phyloP scores from a whole-genome alignment of 768 basidiomycete species.

The Melanogaster broomeanus region DNA sequence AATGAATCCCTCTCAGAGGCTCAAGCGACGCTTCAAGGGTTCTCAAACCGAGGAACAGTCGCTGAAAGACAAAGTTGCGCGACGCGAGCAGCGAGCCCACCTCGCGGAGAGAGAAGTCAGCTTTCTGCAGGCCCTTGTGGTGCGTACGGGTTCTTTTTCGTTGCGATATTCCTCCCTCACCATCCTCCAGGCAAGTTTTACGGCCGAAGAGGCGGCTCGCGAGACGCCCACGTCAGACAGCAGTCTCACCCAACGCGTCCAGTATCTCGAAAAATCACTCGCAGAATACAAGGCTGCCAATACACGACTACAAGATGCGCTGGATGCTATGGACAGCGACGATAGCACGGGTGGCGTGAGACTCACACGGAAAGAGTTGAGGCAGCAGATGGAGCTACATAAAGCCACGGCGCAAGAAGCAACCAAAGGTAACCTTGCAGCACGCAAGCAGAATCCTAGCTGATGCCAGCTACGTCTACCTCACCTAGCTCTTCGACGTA shows the following conservation, averaged over 20 bases:
- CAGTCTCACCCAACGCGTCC: constrained; percentile 44
- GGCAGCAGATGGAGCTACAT: constrained; percentile 39
- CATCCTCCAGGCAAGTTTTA: constrained; percentile 55
- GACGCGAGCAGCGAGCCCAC: constrained; percentile 40
- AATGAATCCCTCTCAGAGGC: constrained; percentile 40
- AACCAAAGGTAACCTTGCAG: constrained; percentile 39
- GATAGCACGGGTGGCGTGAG: constrained; percentile 17
- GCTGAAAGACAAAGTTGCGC: constrained; percentile 39
- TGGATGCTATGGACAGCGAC: constrained; percentile 47
- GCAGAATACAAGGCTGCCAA: constrained; percentile 56
- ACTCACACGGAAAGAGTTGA: constrained; percentile 39
- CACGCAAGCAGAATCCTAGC: neutral
- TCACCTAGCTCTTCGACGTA: constrained; percentile 45
- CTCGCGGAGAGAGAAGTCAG: constrained; percentile 62
- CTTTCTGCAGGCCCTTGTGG: constrained; percentile 69
- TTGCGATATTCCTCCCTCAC: neutral
- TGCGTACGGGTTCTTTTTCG: constrained; percentile 33
- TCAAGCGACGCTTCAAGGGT: constrained; percentile 29
- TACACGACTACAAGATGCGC: constrained; percentile 43
- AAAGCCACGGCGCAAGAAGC: constrained; percentile 38
- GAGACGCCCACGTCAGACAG: constrained; percentile 27
- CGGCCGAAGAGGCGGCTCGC: constrained; percentile 52
- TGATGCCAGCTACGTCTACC: neutral
- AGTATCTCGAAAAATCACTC: constrained; percentile 57
- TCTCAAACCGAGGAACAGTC: constrained; percentile 39